phyloP scores from a whole-genome alignment of 2,329 filamentous ascomycete genomes.

The Trichoderma sp. region DNA sequence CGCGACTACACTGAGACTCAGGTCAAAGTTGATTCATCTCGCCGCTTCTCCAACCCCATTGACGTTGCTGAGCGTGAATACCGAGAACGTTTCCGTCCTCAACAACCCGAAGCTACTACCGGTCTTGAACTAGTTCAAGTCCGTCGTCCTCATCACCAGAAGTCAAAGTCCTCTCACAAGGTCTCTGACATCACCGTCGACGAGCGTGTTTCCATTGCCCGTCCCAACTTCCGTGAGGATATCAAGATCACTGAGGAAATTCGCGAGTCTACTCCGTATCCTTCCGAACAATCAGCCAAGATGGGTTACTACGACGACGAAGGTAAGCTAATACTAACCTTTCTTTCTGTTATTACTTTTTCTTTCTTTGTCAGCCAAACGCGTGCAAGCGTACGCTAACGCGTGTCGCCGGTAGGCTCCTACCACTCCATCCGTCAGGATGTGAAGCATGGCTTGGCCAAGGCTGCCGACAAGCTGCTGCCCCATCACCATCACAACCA shows the following conservation, averaged over 20 bases:
- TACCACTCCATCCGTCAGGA: conserved; percentile 59
- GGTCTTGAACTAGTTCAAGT: conserved; percentile 4
- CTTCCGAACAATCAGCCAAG: conserved; percentile 51
- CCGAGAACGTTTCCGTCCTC: conserved; percentile 52
- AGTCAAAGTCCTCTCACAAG: conserved; percentile 27
- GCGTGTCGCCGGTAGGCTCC: conserved; percentile 46
- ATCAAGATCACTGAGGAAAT: conserved; percentile 66
- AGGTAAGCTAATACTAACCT: conserved; percentile 44
- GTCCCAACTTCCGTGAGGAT: conserved; percentile 56
- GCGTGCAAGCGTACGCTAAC: conserved; percentile 23
- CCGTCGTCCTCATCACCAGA: conserved; percentile 24
- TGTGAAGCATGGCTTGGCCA: conserved; percentile 46
- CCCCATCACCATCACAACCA: conserved; percentile 51
- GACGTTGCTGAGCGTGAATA: conserved; percentile 68
- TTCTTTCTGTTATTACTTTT: not conserved
- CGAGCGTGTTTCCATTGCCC: conserved; percentile 36
- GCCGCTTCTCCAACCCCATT: conserved; percentile 50
- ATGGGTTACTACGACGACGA: conserved; percentile 69
- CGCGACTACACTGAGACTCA: conserved; percentile 62
- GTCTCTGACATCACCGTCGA: conserved; percentile 44
- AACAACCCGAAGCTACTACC: conserved; percentile 26
- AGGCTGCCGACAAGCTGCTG: conserved; percentile 57
- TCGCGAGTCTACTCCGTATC: conserved; percentile 55
- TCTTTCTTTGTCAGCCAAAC: not conserved
- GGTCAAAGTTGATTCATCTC: conserved; percentile 60